These are phyloP conservation scores for Fusarium annulatum DNA, from an alignment of 2,329 filamentous ascomycete genomes.

Conservation along the genomic window DNA sequence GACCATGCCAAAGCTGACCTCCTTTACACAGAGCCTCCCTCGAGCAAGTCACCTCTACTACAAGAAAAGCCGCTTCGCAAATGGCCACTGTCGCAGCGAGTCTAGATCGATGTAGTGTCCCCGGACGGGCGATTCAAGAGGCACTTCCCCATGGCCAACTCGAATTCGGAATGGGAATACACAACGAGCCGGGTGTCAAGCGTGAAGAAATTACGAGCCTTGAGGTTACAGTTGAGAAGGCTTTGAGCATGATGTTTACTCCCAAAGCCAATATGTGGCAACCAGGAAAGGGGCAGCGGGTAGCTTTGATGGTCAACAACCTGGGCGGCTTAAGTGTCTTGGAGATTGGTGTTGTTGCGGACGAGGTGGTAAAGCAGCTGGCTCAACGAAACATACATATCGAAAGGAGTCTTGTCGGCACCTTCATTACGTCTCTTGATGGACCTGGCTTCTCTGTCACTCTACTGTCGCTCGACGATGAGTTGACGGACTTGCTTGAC, in stretches of 20 bases:
- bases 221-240: constrained; percentile 31
- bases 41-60: constrained; percentile 24
- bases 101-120: constrained; percentile 41
- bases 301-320: constrained; percentile 42
- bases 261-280: constrained; percentile 42
- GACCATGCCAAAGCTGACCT: constrained; percentile 4
- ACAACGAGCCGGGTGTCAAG: constrained; percentile 43
- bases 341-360: constrained; percentile 40
- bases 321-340: constrained; percentile 40
- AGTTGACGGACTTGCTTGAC: constrained; percentile 35
- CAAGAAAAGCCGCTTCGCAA: constrained; percentile 36
- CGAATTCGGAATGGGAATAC: constrained; percentile 44
- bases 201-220: constrained; percentile 32
- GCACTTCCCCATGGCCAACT: constrained; percentile 33
- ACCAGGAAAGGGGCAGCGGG: constrained; percentile 23
- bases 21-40: constrained; percentile 25
- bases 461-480: constrained; percentile 35
- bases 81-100: constrained; percentile 43
- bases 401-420: constrained; percentile 34
- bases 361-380: constrained; percentile 39
- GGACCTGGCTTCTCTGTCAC: constrained; percentile 42
- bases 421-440: constrained; percentile 41
- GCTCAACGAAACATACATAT: constrained; percentile 11
- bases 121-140: constrained; percentile 36
- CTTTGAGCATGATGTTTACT: constrained; percentile 38